Evolutionary conservation across 2,329 filamentous ascomycete species (phyloP), one percentile per base, ranked within the genome.

Genomic region (Trichoderma afroharzianum): DNA sequence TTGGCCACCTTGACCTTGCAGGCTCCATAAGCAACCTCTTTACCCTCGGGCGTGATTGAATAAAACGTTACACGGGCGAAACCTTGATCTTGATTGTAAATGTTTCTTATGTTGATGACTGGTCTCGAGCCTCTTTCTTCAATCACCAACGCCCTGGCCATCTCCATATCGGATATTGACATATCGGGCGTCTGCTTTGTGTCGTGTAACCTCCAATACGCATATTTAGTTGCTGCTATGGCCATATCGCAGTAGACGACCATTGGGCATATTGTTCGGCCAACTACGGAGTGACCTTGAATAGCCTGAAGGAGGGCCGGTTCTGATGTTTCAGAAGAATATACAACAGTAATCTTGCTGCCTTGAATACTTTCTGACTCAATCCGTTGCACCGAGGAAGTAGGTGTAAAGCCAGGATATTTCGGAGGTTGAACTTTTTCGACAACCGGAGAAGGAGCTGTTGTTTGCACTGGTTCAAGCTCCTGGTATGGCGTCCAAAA

Each of bases 401-500:
- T n/a, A 21, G 43, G 5, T 47, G 2, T 6, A 21, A 47, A 47
- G 43, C 43, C 43, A 21, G 43, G 43, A 47, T 47, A 47, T 47
- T 18, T 47, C 1, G 43, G 43, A 47, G 43, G 18, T 47, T 47
- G 18, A 47, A 47, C 18, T 7, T 47, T 47, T 21, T 47, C 43
- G 43, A 47, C n/a, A 6, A 21, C 18, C 1, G 43, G 43, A 21
- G 43, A 1, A n/a, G n/a, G 43, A 15, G 43, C 1, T 0, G 43
- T 47, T 47, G 43, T 9, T n/a, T 47, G 43, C 18, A 47, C 43
- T 5, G 43, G 43, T 4, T 55, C 50, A 26, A 21, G 21, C 2
- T 55, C n/a, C 24, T 11, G 9, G 33, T 69, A 69, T 26, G 33
- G 32, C n/a, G 53, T 61, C 66, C 66, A 69, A 32, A 69, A 69